Conservation (phyloP, 1,284 basidiomycete species). For the Pyrrhoderma lamaoense region DNA sequence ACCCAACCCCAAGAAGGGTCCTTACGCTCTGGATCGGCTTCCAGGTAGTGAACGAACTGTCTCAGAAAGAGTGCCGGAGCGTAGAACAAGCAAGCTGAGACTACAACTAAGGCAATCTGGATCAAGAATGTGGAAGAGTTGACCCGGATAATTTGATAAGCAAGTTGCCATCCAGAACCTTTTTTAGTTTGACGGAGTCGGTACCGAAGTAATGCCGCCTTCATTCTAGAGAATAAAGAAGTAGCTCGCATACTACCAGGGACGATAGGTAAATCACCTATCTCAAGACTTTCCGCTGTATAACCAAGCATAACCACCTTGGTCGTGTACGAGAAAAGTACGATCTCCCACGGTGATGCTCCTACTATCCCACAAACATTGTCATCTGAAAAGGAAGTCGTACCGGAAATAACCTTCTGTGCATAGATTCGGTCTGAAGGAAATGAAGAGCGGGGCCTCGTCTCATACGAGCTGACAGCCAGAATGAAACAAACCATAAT, state of each 20-base stretch:
- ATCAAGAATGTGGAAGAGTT: slow-evolving; percentile 20
- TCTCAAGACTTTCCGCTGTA: slow-evolving; percentile 65
- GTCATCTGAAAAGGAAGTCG: slow-evolving; percentile 48
- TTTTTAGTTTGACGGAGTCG: slow-evolving; percentile 33
- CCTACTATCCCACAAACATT: slow-evolving; percentile 55
- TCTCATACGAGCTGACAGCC: slow-evolving; percentile 52
- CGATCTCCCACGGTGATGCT: slow-evolving; percentile 49
- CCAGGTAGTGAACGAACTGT: slow-evolving; percentile 38
- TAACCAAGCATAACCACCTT: slow-evolving; percentile 80
- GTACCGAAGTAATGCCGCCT: slow-evolving; percentile 30
- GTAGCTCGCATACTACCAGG: slow-evolving; percentile 65
- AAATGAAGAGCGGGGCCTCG: slow-evolving; percentile 66
- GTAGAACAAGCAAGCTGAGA: slow-evolving; percentile 40
- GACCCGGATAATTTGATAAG: slow-evolving; percentile 20
- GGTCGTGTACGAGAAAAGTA: slow-evolving; percentile 79
- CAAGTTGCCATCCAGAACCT: slow-evolving; percentile 59
- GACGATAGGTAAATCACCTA: slow-evolving; percentile 79
- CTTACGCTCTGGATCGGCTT: slow-evolving; percentile 22
- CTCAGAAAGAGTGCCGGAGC: slow-evolving; percentile 40
- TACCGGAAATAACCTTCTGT: slow-evolving; percentile 51
- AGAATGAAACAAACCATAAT: slow-evolving; percentile 42
- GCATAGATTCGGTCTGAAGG: slow-evolving; percentile 68
- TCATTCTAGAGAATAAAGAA: slow-evolving; percentile 46
- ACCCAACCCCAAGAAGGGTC: slow-evolving; percentile 24
- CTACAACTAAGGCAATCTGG: slow-evolving; percentile 32